Base-by-base conservation (phyloP, 495 filamentous ascomycete genomes). In the Lasiosphaeria ovina region DNA sequence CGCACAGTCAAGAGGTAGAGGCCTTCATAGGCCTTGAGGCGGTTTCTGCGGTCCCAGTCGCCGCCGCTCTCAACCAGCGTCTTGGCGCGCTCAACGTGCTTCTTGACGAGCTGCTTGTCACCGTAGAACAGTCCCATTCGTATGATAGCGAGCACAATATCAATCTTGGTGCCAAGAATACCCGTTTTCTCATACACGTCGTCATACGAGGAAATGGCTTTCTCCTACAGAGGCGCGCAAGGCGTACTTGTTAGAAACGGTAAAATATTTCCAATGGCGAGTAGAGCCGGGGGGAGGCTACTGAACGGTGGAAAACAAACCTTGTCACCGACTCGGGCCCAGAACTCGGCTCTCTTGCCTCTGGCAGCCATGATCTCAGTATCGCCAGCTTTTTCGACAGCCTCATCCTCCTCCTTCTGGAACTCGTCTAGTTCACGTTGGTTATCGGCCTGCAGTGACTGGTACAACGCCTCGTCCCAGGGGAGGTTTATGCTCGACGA, bases 41-140 rank as follows among this genome's bases (percentile, higher is more conserved):
- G 89, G 76, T 98, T 98, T 70, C 94, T 87, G 34, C 94, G 89
- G 75, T 98, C 94, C 94, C 94, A 98, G 73, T 98, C 94, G 64
- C 94, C 94, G 65, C 94, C 94, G 61, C 85, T 89, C 68, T 98
- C 94, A 31, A 97, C 90, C 35, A 98, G 81, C 14, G 87, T 83
- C 78, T 91, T 89, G 61, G 94, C 94, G 8, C 94, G 87, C 62
- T 96, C 91, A 48, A 98, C 85, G 38, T 89, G 90, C 79, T 95
- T 96, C 84, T 92, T 96, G 56, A 96, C 94, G 17, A 90, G 85
- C 38, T 89, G 63, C 73, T 90, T 89, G 72, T 98, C 94, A 61
- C 90, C 91, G 68, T 96, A 98, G 80, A 98, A 98, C 51, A 98
- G 83, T 34, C 90, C 91, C 74, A 97, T 87, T 47, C 94, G 91